Evolutionary conservation across 179 eudicot genomes (phyloP), one percentile per base, ranked within the genome.

Genomic region (Beta macrorhiza): DNA sequence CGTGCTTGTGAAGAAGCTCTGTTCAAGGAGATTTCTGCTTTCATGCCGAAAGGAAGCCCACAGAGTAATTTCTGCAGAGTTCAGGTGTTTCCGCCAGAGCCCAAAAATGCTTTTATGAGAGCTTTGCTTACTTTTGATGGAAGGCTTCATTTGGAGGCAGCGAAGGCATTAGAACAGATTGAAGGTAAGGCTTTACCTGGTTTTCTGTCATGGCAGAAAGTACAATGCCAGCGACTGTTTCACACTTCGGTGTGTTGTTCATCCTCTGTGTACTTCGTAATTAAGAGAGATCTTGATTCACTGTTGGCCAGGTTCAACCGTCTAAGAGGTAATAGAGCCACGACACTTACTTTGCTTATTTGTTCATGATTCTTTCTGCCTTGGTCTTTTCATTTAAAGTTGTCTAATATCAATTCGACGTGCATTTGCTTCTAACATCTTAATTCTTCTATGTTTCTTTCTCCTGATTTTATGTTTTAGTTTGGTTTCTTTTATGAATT

Each of bases 101-200:
- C 91, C 1, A 88, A 84, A 79, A 92, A 92, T 79, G n/a, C 51
- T 67, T 90, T 78, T 84, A 90, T 87, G 89, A 91, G 65, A 87
- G 99, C 99, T 65, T 44, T 79, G 79, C 88, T 96, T 62, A 88
- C 84, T 37, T 94, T 96, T 84, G 94, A 96, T 78, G 97, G 97
- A 62, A 89, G 90, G 84, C 79, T 94, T 49, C 97, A 94, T 88
- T 85, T 96, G 89, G 99, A 96, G 89, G 98, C 97, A n/a, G 99
- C 99, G 53, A 91, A 86, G 85, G 99, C 99, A 56, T 88, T 96
- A 85, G 97, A 94, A 87, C 91, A 91, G 57, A 88, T 96, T 83
- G 92, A 94, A 83, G 98, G 99, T 78, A 94, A 82, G 84, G 91
- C 89, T 63, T 82, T 96, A 85, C 93, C 93, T 64, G 96, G 96